phyloP scores from a whole-genome alignment of 208 protist species.

The Trypanosoma caninum region DNA sequence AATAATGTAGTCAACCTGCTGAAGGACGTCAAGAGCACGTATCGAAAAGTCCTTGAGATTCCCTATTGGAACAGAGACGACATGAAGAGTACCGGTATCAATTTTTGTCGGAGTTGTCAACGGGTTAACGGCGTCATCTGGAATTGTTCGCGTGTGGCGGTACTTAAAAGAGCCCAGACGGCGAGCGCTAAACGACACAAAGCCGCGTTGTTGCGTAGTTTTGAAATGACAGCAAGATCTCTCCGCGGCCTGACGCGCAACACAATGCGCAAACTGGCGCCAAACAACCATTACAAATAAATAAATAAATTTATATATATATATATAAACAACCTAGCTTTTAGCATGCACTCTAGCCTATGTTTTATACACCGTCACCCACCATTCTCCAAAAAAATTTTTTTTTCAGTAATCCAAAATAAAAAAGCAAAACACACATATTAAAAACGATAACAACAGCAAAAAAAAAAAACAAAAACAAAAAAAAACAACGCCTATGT shows the following conservation, averaged over 20 bases:
- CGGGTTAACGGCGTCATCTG: conserved; percentile 77
- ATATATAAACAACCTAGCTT: too few species aligned
- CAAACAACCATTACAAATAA: neutral
- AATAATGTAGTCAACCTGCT: conserved; percentile 87
- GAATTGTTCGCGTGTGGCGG: conserved; percentile 37
- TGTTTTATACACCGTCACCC: too few species aligned
- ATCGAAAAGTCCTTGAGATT: conserved; percentile 91
- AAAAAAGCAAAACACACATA: neutral
- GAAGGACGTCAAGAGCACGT: conserved; percentile 78
- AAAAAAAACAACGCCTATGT: neutral
- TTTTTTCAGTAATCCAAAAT: neutral
- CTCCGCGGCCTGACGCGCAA: neutral
- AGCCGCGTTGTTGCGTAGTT: conserved; percentile 3
- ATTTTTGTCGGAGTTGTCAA: conserved; percentile 74
- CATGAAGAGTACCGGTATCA: conserved; percentile 72
- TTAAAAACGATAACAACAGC: neutral
- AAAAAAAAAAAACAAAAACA: neutral
- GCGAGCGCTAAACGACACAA: conserved; percentile 4
- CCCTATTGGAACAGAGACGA: conserved; percentile 90
- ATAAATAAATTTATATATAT: too few species aligned
- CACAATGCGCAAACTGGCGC: neutral
- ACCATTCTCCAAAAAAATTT: neutral
- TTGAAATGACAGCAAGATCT: neutral
- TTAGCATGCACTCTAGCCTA: too few species aligned
- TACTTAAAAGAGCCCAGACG: conserved; percentile 47